Conservation (phyloP, 306 rosid genomes). For the Quercus glauca region DNA sequence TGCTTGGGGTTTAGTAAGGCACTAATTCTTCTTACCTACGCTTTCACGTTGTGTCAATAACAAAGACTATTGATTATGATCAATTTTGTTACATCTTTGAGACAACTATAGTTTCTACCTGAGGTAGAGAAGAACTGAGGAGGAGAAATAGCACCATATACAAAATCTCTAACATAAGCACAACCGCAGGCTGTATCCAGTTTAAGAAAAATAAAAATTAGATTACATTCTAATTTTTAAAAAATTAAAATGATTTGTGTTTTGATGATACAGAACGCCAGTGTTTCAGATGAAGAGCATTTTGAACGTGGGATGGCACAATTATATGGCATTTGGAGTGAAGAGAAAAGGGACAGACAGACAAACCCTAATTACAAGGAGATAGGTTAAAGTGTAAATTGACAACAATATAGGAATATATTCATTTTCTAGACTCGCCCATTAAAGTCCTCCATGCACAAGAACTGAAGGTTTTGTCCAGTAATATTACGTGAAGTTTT, state of each 20-base stretch:
- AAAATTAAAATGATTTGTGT: too few species aligned
- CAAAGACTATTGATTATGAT: too few species aligned
- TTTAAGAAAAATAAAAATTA: too few species aligned
- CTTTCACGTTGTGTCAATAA: too few species aligned
- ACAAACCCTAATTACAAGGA: background rate
- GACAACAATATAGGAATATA: background rate
- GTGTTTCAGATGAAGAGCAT: background rate
- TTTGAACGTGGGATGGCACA: background rate
- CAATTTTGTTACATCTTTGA: background rate
- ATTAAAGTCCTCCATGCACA: background rate
- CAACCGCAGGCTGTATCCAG: background rate
- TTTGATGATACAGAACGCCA: too few species aligned
- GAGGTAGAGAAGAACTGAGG: too few species aligned
- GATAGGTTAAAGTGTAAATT: background rate
- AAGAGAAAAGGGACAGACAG: background rate
- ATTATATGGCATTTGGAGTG: background rate
- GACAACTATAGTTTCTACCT: too few species aligned
- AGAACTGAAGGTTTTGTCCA: background rate
- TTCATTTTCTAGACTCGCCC: background rate
- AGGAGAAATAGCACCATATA: background rate
- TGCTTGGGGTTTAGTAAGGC: too few species aligned
- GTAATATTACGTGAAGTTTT: background rate
- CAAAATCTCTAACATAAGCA: background rate
- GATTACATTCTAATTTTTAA: too few species aligned
- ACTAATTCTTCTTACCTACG: too few species aligned